phyloP scores from a whole-genome alignment of 2,329 filamentous ascomycete species.

The Hortaea werneckii region DNA sequence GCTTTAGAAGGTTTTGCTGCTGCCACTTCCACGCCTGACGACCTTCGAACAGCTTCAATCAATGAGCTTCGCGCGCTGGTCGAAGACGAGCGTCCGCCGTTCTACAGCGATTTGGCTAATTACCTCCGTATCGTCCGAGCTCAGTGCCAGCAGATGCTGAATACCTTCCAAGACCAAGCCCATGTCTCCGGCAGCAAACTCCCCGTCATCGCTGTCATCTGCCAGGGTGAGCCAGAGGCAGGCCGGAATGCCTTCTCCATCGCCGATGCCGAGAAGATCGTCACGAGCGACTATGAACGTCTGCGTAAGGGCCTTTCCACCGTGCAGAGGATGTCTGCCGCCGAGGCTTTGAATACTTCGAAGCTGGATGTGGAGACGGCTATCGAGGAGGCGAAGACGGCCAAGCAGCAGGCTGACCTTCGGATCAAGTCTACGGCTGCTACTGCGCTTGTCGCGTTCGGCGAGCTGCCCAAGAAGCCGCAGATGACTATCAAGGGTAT shows the following conservation, averaged over 20 bases:
- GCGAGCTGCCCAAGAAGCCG: conserved; percentile 82
- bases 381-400: conserved; percentile 66
- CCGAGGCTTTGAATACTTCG: conserved; percentile 68
- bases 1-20: conserved; percentile 83
- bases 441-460: conserved; percentile 79
- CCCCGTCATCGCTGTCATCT: conserved; percentile 75
- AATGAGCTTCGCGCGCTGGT: conserved; percentile 62
- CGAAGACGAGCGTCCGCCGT: conserved; percentile 67
- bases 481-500: conserved; percentile 87
- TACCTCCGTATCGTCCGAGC: conserved; percentile 82
- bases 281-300: conserved; percentile 74
- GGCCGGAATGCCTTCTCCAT: conserved; percentile 89
- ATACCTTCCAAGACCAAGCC: conserved; percentile 83
- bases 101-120: conserved; percentile 83
- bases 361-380: conserved; percentile 58
- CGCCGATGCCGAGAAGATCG: conserved; percentile 74
- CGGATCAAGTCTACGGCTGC: conserved; percentile 80
- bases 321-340: conserved; percentile 74
- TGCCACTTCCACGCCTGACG: conserved; percentile 28
- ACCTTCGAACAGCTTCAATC: conserved; percentile 50
- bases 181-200: conserved; percentile 67
- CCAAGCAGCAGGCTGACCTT: conserved; percentile 74
- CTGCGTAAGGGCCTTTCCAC: conserved; percentile 83
- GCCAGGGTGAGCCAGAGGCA: conserved; percentile 85
- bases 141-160: conserved; percentile 81